Base-by-base conservation (phyloP, 2,329 filamentous ascomycete genomes). In the Onygenales sp. region DNA sequence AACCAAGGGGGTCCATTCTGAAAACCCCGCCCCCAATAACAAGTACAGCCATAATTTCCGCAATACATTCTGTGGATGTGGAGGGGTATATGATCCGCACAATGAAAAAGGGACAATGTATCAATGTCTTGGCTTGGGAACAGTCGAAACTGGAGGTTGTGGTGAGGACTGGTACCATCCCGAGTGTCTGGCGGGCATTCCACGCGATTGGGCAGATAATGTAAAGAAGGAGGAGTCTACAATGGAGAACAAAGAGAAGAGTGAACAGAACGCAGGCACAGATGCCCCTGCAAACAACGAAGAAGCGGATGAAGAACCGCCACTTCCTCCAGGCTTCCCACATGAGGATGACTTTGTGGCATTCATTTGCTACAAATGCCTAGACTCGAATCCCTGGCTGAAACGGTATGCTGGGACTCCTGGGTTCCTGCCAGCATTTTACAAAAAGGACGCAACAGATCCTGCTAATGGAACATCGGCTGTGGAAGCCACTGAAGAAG, bases 141-240 rank as follows among this genome's bases (percentile, higher is more conserved):
- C 83, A 0, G 78, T 81, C 10, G 86, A 92, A 60, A 84, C 85
- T 1, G 91, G 91, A 13, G 92, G 91, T 4, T 97, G 92, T 70
- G 92, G 92, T 10, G 92, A 97, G 72, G 92, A 97, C 66, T 97
- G 92, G 92, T 97, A 89, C 79, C 92, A 97, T 72, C 89, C 92
- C 0, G 90, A 93, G 57, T 97, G 92, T 66, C 74, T 97, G 7
- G 82, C 95, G 48, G 91, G 91, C 5, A 73, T 94, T 60, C 83
- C 85, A 0, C 81, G 89, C 9, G 79, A 83, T 55, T 91, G 87
- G 83, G n/a, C 46, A 55, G 45, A 10, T 5, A 33, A 35, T 3
- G 54, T 57, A 44, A 11, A 54, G 35, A 53, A 56, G 2, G 55
- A 62, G 17, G 60, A 57, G 52, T 45, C 57, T 51, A 14, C 38